These are phyloP conservation scores for Limtongia smithiae DNA, from an alignment of 805 yeast genomes.

Conservation along the genomic window DNA sequence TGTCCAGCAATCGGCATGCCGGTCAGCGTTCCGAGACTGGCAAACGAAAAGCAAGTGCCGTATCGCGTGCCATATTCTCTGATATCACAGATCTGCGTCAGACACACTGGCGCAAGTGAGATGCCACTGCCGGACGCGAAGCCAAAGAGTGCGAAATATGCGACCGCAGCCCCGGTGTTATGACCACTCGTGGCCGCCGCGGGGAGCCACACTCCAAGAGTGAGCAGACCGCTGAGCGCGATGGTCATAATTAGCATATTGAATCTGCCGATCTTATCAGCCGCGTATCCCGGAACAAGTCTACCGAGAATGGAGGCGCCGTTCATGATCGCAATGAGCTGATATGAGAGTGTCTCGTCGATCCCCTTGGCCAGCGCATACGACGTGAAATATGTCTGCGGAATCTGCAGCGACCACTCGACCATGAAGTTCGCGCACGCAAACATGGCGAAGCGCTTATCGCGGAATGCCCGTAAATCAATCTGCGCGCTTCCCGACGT, in stretches of 20 bases:
- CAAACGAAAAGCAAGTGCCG: conserved; percentile 58
- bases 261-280: conserved; percentile 55
- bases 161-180: conserved; percentile 43
- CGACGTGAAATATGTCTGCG: conserved; percentile 36
- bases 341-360: conserved; percentile 35
- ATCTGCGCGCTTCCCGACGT: conserved; percentile 11
- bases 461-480: conserved; percentile 32
- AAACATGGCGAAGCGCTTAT: conserved; percentile 32
- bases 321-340: conserved; percentile 48
- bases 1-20: conserved; percentile 42
- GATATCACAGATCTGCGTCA: conserved; percentile 61
- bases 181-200: conserved; percentile 43
- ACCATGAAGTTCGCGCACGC: conserved; percentile 33
- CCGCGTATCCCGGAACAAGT: conserved; percentile 50
- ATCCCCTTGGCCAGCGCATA: conserved; percentile 33
- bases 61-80: conserved; percentile 64
- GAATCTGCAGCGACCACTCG: conserved; percentile 35
- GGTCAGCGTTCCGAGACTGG: conserved; percentile 38
- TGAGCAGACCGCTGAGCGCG: conserved; percentile 45
- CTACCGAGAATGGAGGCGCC: conserved; percentile 53
- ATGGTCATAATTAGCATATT: conserved; percentile 53
- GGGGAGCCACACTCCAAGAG: conserved; percentile 64
- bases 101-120: conserved; percentile 64
- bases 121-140: conserved; percentile 60
- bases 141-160: conserved; percentile 55